These are phyloP conservation scores for Tolypocladium sp. DNA, from an alignment of 2,329 filamentous ascomycete species.

Conservation along the genomic window DNA sequence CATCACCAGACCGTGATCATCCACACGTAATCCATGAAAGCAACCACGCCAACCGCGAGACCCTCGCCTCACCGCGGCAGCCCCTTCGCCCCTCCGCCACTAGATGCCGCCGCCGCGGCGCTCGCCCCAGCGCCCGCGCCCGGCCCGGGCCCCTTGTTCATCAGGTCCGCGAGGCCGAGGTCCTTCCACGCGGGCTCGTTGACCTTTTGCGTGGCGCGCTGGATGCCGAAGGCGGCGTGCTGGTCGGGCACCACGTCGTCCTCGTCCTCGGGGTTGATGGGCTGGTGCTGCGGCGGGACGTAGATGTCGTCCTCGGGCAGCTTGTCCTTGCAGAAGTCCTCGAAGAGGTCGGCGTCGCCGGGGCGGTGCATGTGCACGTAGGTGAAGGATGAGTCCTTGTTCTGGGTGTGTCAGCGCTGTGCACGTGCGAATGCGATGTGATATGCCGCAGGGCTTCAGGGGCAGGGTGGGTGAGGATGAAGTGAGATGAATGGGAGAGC, in stretches of 20 bases:
- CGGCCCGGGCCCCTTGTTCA: conserved; percentile 49
- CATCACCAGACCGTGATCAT: not conserved
- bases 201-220: conserved; percentile 64
- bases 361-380: conserved; percentile 66
- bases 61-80: conserved; percentile 12
- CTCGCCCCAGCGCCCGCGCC: conserved; percentile 10
- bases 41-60: no score
- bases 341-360: conserved; percentile 69
- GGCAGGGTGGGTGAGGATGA: not conserved
- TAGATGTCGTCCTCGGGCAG: conserved; percentile 73
- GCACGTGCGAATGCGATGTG: not conserved
- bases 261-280: conserved; percentile 79
- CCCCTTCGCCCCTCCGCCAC: conserved; percentile 4
- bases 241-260: conserved; percentile 84
- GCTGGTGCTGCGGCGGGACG: conserved; percentile 70
- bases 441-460: not conserved
- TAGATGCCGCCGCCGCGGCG: conserved; percentile 1
- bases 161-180: conserved; percentile 60
- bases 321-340: conserved; percentile 63
- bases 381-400: conserved; percentile 68
- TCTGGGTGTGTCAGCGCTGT: conserved; percentile 26
- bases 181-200: conserved; percentile 73
- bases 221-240: conserved; percentile 80
- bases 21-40: not conserved
- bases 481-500: not conserved